Evolutionary conservation across 2,329 filamentous ascomycete species (phyloP).

Genomic region (Cryphonectria japonica): DNA sequence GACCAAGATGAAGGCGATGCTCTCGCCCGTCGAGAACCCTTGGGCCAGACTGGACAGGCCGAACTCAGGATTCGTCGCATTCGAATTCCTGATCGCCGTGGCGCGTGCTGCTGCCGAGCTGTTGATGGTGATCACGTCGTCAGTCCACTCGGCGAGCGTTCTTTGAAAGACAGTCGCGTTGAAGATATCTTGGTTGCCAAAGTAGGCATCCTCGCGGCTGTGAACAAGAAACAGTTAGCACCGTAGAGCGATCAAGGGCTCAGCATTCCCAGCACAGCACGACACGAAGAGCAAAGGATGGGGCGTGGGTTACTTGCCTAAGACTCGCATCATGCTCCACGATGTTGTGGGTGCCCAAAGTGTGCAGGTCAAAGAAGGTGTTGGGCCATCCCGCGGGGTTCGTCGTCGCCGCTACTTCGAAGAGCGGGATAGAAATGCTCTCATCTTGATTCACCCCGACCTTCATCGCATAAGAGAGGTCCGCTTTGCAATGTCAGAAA

Average conservation of each 20-base stretch:
- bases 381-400: constrained; percentile 19
- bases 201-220: constrained; percentile 52
- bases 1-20: constrained; percentile 50
- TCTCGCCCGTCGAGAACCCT: constrained; percentile 52
- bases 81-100: constrained; percentile 14
- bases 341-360: constrained; percentile 50
- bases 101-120: constrained; percentile 18
- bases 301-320: constrained; percentile 35
- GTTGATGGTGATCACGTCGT: constrained; percentile 13
- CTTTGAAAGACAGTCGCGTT: constrained; percentile 51
- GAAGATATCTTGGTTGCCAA: constrained; percentile 56
- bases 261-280: not conserved
- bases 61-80: constrained; percentile 19
- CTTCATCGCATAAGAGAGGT: constrained; percentile 18
- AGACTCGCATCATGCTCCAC: constrained; percentile 54
- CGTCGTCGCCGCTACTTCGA: constrained; percentile 15
- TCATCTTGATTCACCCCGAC: constrained; percentile 22
- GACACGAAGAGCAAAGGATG: no score
- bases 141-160: constrained; percentile 7
- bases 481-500: not conserved
- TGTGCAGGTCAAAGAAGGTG: constrained; percentile 11
- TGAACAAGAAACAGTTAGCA: not conserved
- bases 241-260: not conserved
- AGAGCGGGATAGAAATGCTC: constrained; percentile 15
- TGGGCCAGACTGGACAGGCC: constrained; percentile 49